Conservation (phyloP, 1,284 basidiomycete species). For the Trametes versicolor region DNA sequence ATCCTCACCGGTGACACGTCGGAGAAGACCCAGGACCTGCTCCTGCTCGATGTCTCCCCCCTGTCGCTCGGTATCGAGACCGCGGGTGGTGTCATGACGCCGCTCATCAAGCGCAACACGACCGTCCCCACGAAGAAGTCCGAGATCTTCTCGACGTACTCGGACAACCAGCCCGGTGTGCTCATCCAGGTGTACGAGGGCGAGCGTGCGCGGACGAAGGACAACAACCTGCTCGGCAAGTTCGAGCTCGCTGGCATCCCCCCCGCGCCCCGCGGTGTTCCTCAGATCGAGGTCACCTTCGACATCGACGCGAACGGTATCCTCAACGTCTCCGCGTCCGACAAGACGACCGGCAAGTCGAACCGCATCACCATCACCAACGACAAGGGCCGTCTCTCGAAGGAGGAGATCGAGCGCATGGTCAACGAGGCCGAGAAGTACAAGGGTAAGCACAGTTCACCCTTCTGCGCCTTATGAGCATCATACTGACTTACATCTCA, state of each 20-base stretch:
- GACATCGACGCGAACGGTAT: conserved; percentile 99
- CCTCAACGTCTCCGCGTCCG: conserved; percentile 94
- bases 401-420: conserved; percentile 99
- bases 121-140: conserved; percentile 99
- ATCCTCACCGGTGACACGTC: conserved; percentile 98
- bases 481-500: conserved; percentile 36
- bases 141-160: conserved; percentile 98
- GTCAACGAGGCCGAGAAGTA: conserved; percentile 93
- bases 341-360: conserved; percentile 98
- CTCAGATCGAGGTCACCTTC: conserved; percentile 98
- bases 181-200: conserved; percentile 99
- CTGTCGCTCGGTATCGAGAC: conserved; percentile 99
- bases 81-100: conserved; percentile 98
- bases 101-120: conserved; percentile 98
- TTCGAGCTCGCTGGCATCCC: conserved; percentile 99
- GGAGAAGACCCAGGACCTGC: conserved; percentile 97
- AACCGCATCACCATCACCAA: conserved; percentile 98
- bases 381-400: conserved; percentile 97
- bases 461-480: background rate
- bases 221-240: conserved; percentile 99
- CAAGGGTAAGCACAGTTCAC: conserved; percentile 63
- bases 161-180: conserved; percentile 99
- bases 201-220: conserved; percentile 99
- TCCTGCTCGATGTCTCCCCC: conserved; percentile 97
- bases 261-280: conserved; percentile 97